Conservation (phyloP, 805 yeast species). For the Monosporozyma aerobia region DNA sequence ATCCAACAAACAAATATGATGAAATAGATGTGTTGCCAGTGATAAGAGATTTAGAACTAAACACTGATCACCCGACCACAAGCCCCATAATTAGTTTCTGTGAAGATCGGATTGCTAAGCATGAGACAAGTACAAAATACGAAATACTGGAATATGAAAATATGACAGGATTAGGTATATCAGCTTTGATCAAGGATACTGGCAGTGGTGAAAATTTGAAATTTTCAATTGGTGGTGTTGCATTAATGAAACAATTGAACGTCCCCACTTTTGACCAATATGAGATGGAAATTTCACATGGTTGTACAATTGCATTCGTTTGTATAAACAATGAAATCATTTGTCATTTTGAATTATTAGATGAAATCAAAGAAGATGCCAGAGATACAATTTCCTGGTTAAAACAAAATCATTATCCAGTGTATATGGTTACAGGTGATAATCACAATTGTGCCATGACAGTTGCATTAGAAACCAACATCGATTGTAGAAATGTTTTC, state of each 20-base stretch:
- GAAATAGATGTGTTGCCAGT: conserved; percentile 2
- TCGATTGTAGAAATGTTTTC: conserved; percentile 53
- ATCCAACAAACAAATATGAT: background rate
- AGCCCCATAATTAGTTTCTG: conserved; percentile 48
- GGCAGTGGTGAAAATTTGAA: conserved; percentile 15
- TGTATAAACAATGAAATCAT: conserved; percentile 46
- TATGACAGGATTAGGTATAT: conserved; percentile 33
- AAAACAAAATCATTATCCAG: conserved; percentile 41
- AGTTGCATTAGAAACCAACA: conserved; percentile 61
- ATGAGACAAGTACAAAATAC: background rate
- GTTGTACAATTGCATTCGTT: conserved; percentile 45
- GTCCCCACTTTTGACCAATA: background rate
- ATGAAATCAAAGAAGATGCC: conserved; percentile 60
- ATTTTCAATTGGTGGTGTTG: conserved; percentile 42
- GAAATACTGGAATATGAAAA: conserved; percentile 23
- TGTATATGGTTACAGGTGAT: conserved; percentile 92
- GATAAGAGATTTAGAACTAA: conserved; percentile 41
- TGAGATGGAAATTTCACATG: conserved; percentile 20
- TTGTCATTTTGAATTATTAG: conserved; percentile 63
- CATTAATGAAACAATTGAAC: background rate
- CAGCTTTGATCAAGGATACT: conserved; percentile 1
- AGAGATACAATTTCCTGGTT: conserved; percentile 49
- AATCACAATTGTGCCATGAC: conserved; percentile 48
- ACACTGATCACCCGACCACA: conserved; percentile 86
- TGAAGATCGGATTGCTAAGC: conserved; percentile 2